Conservation (phyloP, 805 yeast genomes). For the Candida krabiensis region DNA sequence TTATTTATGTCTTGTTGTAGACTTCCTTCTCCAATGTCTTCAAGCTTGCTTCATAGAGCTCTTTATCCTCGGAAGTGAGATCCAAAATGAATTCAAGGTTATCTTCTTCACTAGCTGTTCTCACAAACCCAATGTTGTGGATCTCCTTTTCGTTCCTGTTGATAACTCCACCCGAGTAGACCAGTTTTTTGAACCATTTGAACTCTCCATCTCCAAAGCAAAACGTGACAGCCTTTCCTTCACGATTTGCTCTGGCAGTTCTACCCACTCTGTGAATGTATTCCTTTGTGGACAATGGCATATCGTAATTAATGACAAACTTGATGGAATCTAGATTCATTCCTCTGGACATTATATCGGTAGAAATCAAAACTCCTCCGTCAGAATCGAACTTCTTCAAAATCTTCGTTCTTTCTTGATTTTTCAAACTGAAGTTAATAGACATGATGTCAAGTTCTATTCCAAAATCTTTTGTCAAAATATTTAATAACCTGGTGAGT, state of each 20-base stretch:
- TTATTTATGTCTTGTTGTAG: slow-evolving; percentile 11
- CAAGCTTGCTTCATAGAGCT: slow-evolving; percentile 45
- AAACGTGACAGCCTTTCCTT: slow-evolving; percentile 74
- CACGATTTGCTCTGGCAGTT: slow-evolving; percentile 88
- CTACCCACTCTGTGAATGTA: slow-evolving; percentile 96
- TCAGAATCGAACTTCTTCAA: slow-evolving; percentile 55
- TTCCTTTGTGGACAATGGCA: slow-evolving; percentile 86
- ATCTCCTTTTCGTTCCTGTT: slow-evolving; percentile 44
- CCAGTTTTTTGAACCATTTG: slow-evolving; percentile 55
- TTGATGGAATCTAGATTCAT: slow-evolving; percentile 71
- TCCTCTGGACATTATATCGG: slow-evolving; percentile 97
- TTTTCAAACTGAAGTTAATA: slow-evolving; percentile 60
- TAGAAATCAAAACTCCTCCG: slow-evolving; percentile 62
- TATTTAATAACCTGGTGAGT: slow-evolving; percentile 57
- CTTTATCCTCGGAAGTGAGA: slow-evolving; percentile 37
- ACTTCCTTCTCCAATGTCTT: slow-evolving; percentile 44
- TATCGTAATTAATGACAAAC: slow-evolving; percentile 84
- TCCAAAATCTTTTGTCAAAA: slow-evolving; percentile 36
- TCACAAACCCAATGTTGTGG: slow-evolving; percentile 34
- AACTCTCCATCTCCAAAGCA: slow-evolving; percentile 78
- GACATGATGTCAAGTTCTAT: slow-evolving; percentile 35
- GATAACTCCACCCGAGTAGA: slow-evolving; percentile 48
- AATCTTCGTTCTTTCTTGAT: slow-evolving; percentile 51
- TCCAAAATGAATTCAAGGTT: slow-evolving; percentile 24
- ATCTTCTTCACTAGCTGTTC: slow-evolving; percentile 14